Evolutionary conservation across 148 eudicot species (phyloP), one percentile per base, ranked within the genome.

Genomic region (Polygonum aviculare): DNA sequence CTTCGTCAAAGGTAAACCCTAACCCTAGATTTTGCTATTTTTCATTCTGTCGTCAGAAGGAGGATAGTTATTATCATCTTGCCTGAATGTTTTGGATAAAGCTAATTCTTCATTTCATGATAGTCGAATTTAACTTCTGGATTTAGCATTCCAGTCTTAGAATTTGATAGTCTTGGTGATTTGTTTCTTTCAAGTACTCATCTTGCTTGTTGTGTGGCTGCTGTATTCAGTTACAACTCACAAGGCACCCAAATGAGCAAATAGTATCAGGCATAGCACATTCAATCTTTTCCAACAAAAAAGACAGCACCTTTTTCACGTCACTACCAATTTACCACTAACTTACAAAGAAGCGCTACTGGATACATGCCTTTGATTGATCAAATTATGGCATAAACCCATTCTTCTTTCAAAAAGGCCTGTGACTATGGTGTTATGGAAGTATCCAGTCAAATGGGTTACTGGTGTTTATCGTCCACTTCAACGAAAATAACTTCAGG

Each of bases 1-100:
- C 44, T 67, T 67, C 72, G 16, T 67, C 72, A 67, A 16, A 67
- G 72, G 72, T 67, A 67, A 62, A 67, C 41, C 72, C 72, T 67
- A 67, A 67, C 72, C 44, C 72, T 36, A 67, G 44, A 16, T 35
- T 36, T 67, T 15, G 2, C 21, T 38, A 1, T 1, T 18, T 54
- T 54, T 54, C 9, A 1, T 19, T 54, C 26, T 18, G 60, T 54
- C 22, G 22, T 54, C 22, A 54, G 18, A 3, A 51, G 60, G 63
- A 57, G 35, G 8, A 14, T 19, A 9, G 22, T 9, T 22, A 8
- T 33, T 57, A 8, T 57, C 3, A 19, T 19, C 19, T 14, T 51
- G 55, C 16, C 55, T 15, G 16, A 51, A 41, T 41, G 45, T 5
- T 50, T 14, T 5, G 5, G 55, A 51, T 16, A 14, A 5, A 15